These are phyloP conservation scores for Eucalyptus pauciflora DNA, from an alignment of 345 rosid species.

Conservation along the genomic window DNA sequence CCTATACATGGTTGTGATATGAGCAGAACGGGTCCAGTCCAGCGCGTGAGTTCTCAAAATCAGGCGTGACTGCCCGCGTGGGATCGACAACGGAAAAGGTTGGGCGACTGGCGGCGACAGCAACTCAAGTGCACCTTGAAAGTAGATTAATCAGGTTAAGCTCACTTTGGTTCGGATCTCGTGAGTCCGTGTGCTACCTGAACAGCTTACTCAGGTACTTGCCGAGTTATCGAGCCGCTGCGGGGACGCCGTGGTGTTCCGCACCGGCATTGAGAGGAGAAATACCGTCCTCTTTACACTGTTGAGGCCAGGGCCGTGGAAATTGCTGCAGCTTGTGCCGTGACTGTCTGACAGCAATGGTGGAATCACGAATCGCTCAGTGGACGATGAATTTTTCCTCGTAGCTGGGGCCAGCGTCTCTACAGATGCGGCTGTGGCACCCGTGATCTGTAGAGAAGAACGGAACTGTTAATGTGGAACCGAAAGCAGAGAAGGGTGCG, in stretches of 20 bases:
- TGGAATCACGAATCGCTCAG: neutral
- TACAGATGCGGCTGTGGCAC: neutral
- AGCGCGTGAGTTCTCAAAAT: too few species aligned
- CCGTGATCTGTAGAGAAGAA: neutral
- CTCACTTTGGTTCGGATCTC: neutral
- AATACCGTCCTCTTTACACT: neutral
- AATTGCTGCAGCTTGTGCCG: neutral
- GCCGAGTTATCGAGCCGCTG: neutral
- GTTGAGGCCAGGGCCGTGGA: neutral
- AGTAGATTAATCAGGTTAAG: neutral
- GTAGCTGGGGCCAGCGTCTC: neutral
- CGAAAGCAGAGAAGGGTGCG: neutral
- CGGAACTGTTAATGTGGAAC: neutral
- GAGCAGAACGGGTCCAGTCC: neutral
- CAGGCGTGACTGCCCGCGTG: neutral
- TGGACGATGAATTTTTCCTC: neutral
- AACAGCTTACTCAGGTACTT: neutral
- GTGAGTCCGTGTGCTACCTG: neutral
- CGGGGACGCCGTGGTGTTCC: neutral
- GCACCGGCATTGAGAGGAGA: neutral
- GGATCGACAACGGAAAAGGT: neutral
- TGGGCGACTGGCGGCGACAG: neutral
- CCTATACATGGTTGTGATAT: neutral
- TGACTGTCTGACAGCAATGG: neutral
- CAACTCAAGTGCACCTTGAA: neutral